Percentiles rank a stretch among this genome's conserved stretches.
Evolutionary conservation across 2,329 filamentous ascomycete genomes (phyloP).

Genomic region (Epichloe sibirici): DNA sequence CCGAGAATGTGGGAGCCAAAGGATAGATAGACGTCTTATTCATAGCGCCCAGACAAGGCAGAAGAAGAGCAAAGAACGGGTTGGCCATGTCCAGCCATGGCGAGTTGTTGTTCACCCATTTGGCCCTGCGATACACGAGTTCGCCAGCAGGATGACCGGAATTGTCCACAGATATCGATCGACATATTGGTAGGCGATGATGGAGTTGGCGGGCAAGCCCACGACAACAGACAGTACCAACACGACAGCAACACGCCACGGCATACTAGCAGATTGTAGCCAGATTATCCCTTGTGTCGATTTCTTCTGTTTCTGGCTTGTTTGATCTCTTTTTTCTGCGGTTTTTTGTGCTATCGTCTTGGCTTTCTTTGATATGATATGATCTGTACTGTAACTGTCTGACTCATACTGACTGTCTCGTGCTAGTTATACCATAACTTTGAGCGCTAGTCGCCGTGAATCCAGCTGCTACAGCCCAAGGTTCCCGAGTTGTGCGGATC

Average conservation of each 20-base stretch:
- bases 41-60: not conserved
- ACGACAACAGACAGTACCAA: constrained; percentile 7
- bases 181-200: not conserved
- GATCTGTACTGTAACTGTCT: constrained; percentile 20
- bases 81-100: not conserved
- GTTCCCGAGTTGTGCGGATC: constrained; percentile 27
- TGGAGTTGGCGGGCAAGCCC: not conserved
- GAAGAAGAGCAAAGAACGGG: no score
- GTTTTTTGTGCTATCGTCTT: constrained; percentile 63
- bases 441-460: constrained; percentile 47
- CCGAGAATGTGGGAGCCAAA: not conserved
- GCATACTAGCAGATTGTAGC: constrained; percentile 3
- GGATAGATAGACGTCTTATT: not conserved
- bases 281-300: constrained; percentile 28
- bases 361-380: constrained; percentile 20
- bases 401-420: constrained; percentile 23
- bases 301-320: constrained; percentile 16
- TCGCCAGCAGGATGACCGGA: not conserved
- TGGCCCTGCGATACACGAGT: not conserved
- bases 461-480: constrained; percentile 34
- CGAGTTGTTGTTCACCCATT: not conserved
- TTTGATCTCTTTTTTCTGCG: constrained; percentile 8
- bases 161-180: not conserved
- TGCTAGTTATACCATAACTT: constrained; percentile 57
- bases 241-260: constrained; percentile 25